A percentile compares a stretch with the other conserved stretches of the same genome.
phyloP scores from a whole-genome alignment of 2,329 filamentous ascomycete species.

The Blastomyces gilchristii region DNA sequence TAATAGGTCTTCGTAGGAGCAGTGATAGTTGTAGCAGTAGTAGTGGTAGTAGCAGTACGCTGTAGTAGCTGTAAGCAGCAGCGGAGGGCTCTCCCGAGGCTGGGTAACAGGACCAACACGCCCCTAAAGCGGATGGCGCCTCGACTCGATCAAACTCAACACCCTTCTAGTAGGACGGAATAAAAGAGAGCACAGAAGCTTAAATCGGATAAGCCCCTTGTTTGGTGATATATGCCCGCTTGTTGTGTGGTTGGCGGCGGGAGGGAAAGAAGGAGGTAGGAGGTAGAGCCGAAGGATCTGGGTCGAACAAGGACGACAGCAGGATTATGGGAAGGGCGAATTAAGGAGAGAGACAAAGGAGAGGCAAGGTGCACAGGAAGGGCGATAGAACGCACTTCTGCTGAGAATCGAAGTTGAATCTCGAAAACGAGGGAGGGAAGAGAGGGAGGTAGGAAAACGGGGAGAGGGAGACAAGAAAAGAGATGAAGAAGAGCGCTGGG shows the following conservation, averaged over 20 bases:
- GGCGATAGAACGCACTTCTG: background rate
- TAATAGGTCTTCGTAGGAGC: background rate
- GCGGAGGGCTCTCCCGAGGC: background rate
- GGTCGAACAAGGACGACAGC: background rate
- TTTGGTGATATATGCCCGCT: background rate
- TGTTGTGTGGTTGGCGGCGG: background rate
- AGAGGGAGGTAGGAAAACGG: background rate
- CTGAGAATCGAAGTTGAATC: background rate
- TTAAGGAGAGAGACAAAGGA: slow-evolving; percentile 13
- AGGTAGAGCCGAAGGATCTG: background rate
- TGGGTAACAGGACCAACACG: background rate
- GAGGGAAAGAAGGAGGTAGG: background rate
- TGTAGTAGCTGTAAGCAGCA: no score
- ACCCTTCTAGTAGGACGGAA: background rate
- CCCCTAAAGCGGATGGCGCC: background rate
- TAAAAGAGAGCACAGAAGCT: background rate
- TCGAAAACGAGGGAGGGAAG: background rate
- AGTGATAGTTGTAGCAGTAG: no score
- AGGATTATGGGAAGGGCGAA: background rate
- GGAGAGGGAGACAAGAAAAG: background rate
- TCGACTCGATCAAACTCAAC: background rate
- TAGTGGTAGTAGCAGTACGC: no score
- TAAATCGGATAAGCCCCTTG: background rate
- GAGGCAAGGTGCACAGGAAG: background rate
- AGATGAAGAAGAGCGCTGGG: background rate